These are phyloP conservation scores for Chlorella sp. DNA, from an alignment of 139 green algal genomes.

Conservation along the genomic window DNA sequence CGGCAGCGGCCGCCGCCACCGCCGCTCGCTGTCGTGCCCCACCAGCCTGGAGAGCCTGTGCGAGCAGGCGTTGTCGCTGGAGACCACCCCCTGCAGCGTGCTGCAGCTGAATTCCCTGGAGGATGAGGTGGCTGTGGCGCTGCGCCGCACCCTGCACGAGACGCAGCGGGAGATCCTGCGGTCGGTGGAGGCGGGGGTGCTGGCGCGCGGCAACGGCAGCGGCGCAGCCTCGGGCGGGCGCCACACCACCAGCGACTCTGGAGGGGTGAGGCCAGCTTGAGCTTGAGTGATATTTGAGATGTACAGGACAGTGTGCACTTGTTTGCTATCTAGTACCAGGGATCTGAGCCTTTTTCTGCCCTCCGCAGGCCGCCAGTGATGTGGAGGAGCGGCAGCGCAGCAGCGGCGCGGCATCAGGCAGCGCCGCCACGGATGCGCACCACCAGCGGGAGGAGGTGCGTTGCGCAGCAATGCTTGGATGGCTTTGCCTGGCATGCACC, in stretches of 20 bases:
- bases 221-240: background rate
- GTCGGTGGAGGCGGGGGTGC: slow-evolving; percentile 5
- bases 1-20: background rate
- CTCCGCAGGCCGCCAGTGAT: background rate
- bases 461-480: too few species aligned
- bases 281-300: too few species aligned
- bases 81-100: slow-evolving; percentile 29
- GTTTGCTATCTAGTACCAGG: too few species aligned
- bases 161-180: background rate
- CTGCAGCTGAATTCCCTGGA: background rate
- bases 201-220: background rate
- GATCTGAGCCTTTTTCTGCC: background rate
- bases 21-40: slow-evolving; percentile 1
- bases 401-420: background rate
- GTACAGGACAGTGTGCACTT: too few species aligned
- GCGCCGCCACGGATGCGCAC: too few species aligned
- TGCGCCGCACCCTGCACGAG: background rate
- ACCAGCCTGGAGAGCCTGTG: slow-evolving; percentile 9
- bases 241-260: background rate
- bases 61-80: slow-evolving; percentile 8
- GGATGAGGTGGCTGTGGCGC: background rate
- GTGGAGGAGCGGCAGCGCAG: slow-evolving; percentile 16
- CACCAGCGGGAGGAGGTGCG: too few species aligned
- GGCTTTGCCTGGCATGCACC: too few species aligned
- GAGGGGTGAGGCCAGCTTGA: background rate